Percentiles rank a stretch among this genome's conserved stretches.
Evolutionary conservation across 805 yeast genomes (phyloP).

Genomic region (Cyberlindnera maritima): DNA sequence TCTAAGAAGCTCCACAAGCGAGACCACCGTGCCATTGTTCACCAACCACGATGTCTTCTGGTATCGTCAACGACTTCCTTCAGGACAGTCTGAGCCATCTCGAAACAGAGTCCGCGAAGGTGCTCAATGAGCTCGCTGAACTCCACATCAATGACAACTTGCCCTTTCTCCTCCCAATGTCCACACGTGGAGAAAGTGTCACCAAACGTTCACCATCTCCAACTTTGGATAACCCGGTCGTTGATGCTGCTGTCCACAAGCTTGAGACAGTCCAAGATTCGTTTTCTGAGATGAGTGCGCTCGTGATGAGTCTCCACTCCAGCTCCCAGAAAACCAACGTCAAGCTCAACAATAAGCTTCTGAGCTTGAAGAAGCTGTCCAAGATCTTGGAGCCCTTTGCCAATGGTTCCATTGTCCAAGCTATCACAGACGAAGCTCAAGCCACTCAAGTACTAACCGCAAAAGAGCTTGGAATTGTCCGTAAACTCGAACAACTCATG

Average conservation of each 20-base stretch:
- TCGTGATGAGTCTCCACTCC: constrained; percentile 2
- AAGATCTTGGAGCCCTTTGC: constrained; percentile 12
- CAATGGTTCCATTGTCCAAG: constrained; percentile 8
- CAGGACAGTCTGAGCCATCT: constrained; percentile 14
- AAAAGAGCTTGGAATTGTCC: constrained; percentile 15
- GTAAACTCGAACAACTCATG: constrained; percentile 29
- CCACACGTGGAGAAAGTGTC: neutral
- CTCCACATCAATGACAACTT: constrained; percentile 11
- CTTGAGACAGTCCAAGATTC: constrained; percentile 5
- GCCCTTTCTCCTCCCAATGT: neutral
- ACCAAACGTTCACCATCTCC: neutral
- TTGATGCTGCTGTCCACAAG: neutral
- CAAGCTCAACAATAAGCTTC: constrained; percentile 7
- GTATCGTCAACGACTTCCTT: constrained; percentile 18
- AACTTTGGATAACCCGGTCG: neutral
- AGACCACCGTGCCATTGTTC: too few relatives aligned
- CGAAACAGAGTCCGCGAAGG: constrained; percentile 12
- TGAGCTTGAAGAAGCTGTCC: constrained; percentile 12
- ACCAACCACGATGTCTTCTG: constrained; percentile 19
- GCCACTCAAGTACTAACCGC: neutral
- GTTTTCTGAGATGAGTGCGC: constrained; percentile 6
- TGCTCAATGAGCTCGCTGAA: constrained; percentile 19
- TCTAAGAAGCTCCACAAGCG: too few relatives aligned
- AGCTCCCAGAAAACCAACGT: constrained; percentile 2
- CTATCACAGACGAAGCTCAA: neutral